Percentiles rank a stretch among this genome's conserved stretches.
phyloP scores from a whole-genome alignment of 129 eudicot species.

The Mikania micrantha region DNA sequence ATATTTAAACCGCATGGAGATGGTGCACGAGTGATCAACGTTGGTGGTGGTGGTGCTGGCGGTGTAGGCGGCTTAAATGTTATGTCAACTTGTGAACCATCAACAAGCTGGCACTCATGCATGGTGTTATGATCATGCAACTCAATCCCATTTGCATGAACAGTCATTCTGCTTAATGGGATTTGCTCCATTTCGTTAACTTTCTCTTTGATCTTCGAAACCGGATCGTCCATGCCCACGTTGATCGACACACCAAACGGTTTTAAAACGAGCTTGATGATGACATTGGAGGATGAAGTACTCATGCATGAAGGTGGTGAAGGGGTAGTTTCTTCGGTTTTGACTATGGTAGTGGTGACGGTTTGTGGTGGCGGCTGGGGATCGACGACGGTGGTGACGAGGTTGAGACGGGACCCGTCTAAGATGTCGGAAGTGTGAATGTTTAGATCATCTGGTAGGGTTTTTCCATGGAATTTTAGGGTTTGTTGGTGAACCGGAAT shows the following conservation, averaged over 20 bases:
- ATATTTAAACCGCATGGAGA: constrained; percentile 4
- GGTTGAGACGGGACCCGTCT: constrained; percentile 45
- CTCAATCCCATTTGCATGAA: constrained; percentile 44
- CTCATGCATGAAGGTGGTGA: constrained; percentile 5
- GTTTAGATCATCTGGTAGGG: constrained; percentile 49
- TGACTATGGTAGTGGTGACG: constrained; percentile 9
- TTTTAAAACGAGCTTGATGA: constrained; percentile 36
- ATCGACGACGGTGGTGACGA: constrained; percentile 35
- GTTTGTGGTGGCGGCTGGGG: neutral
- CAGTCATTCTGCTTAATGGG: constrained; percentile 13
- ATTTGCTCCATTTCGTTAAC: constrained; percentile 39
- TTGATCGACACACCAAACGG: too few species aligned
- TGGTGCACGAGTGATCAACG: neutral
- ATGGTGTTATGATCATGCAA: constrained; percentile 39
- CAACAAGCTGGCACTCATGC: constrained; percentile 38
- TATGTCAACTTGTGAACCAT: constrained; percentile 49
- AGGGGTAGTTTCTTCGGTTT: constrained; percentile 10
- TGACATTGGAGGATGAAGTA: constrained; percentile 25
- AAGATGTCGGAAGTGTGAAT: constrained; percentile 46
- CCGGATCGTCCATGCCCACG: constrained; percentile 35
- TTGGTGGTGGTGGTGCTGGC: neutral
- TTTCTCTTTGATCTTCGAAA: constrained; percentile 48
- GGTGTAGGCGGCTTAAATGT: constrained; percentile 22
- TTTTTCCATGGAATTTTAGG: constrained; percentile 49
- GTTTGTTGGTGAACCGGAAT: constrained; percentile 58